These are phyloP conservation scores for Ceratobasidium papillatum DNA, from an alignment of 1,284 basidiomycete genomes.

Conservation along the genomic window DNA sequence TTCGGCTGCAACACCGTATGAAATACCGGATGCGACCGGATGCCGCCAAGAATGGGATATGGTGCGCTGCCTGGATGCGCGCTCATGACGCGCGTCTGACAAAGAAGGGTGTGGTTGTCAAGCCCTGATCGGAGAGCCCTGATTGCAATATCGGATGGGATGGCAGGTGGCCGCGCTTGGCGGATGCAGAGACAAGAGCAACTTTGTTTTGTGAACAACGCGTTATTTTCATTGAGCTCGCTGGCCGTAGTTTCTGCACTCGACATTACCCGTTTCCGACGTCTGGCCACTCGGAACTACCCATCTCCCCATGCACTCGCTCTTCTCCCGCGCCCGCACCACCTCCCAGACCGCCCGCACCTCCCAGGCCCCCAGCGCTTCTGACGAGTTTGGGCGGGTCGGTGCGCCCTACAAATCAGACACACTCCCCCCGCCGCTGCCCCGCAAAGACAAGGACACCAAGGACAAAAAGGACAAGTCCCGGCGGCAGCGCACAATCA, in stretches of 20 bases:
- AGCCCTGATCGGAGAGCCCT: conserved; percentile 22
- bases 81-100: conserved; percentile 3
- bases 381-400: conserved; percentile 74
- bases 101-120: conserved; percentile 22
- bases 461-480: conserved; percentile 62
- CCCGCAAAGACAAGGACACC: conserved; percentile 56
- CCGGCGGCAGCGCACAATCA: conserved; percentile 44
- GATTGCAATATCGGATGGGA: background rate
- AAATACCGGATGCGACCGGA: no score
- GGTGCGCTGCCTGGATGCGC: background rate
- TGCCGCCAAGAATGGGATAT: no score
- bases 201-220: background rate
- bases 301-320: conserved; percentile 25
- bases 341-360: conserved; percentile 26
- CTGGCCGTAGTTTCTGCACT: conserved; percentile 12
- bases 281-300: conserved; percentile 18
- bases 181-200: conserved; percentile 2
- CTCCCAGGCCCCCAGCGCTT: conserved; percentile 36
- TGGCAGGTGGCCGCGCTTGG: background rate
- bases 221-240: conserved; percentile 18
- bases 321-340: conserved; percentile 33
- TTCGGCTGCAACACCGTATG: no score
- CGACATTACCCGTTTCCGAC: background rate
- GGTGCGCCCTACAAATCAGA: conserved; percentile 55
- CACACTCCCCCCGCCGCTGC: conserved; percentile 50